phyloP scores from a whole-genome alignment of 1,139 yeast genomes.

The Zygosaccharomyces sapae region DNA sequence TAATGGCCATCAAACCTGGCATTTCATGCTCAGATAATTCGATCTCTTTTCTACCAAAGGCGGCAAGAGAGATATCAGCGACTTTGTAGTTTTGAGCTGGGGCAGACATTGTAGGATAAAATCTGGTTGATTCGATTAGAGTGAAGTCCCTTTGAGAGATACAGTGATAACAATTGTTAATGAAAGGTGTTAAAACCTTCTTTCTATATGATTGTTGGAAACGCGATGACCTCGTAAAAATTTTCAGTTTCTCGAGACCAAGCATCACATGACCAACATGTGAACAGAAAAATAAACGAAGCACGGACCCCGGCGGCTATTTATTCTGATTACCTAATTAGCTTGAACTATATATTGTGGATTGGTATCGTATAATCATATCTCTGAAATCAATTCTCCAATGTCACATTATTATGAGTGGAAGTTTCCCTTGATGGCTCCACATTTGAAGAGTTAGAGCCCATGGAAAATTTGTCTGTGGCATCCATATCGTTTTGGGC shows the following conservation, averaged over 20 bases:
- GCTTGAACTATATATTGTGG: neutral
- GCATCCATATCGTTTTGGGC: neutral
- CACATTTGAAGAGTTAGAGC: neutral
- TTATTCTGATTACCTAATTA: neutral
- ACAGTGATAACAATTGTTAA: too few species aligned
- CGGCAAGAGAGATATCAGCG: constrained; percentile 98
- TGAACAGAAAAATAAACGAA: neutral
- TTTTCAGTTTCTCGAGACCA: constrained; percentile 1
- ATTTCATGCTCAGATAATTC: constrained; percentile 99
- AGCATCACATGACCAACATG: constrained; percentile 4
- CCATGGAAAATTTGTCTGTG: neutral
- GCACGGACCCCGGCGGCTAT: neutral
- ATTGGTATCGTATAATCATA: neutral
- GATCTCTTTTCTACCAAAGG: constrained; percentile 99
- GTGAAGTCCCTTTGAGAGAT: too few species aligned
- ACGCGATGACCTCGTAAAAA: neutral
- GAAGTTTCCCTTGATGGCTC: neutral
- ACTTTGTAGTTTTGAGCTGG: constrained; percentile 81
- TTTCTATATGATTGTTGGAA: neutral
- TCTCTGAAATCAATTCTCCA: neutral
- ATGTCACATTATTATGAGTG: neutral
- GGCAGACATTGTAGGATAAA: constrained; percentile 43
- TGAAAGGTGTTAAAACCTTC: too few species aligned
- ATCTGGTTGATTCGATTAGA: neutral
- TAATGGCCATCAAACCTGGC: constrained; percentile 99